phyloP scores from a whole-genome alignment of 129 eudicot genomes.

The Erigeron canadensis region DNA sequence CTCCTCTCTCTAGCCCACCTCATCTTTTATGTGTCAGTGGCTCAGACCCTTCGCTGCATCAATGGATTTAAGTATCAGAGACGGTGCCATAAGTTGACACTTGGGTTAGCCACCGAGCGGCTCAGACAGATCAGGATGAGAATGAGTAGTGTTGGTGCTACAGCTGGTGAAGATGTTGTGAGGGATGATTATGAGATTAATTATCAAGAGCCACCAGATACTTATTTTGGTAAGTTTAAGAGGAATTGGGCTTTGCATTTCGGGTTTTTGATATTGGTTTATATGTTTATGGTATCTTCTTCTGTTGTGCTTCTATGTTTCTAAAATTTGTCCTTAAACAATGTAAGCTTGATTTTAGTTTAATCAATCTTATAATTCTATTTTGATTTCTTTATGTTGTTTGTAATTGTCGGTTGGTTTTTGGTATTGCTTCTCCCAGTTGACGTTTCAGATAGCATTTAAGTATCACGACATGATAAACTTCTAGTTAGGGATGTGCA shows the following conservation, averaged over 20 bases:
- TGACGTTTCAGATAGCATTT: no score
- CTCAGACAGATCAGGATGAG: slow-evolving; percentile 66
- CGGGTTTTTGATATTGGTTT: slow-evolving; percentile 70
- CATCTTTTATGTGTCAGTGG: slow-evolving; percentile 90
- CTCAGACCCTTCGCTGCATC: slow-evolving; percentile 95
- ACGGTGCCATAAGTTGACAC: slow-evolving; percentile 89
- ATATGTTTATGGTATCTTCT: slow-evolving; percentile 76
- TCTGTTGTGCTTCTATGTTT: slow-evolving; percentile 79
- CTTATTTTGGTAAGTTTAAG: slow-evolving; percentile 87
- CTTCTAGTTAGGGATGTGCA: background rate
- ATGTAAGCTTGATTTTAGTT: slow-evolving; percentile 24
- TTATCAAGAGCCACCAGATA: slow-evolving; percentile 94
- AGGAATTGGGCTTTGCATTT: slow-evolving; percentile 93
- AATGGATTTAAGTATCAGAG: slow-evolving; percentile 97
- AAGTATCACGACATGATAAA: background rate
- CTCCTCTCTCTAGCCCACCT: slow-evolving; percentile 70
- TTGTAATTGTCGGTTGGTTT: no score
- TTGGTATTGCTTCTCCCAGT: no score
- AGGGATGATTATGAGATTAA: slow-evolving; percentile 74
- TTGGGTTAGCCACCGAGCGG: slow-evolving; percentile 92
- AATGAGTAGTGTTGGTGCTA: slow-evolving; percentile 30
- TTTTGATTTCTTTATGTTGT: background rate
- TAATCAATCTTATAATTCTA: slow-evolving; percentile 7
- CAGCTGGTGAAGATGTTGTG: slow-evolving; percentile 37
- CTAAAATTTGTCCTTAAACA: slow-evolving; percentile 31